A percentile compares a stretch with the other conserved stretches of the same genome.
Conservation (phyloP, 768 basidiomycete genomes). For the Trametes cingulata region DNA sequence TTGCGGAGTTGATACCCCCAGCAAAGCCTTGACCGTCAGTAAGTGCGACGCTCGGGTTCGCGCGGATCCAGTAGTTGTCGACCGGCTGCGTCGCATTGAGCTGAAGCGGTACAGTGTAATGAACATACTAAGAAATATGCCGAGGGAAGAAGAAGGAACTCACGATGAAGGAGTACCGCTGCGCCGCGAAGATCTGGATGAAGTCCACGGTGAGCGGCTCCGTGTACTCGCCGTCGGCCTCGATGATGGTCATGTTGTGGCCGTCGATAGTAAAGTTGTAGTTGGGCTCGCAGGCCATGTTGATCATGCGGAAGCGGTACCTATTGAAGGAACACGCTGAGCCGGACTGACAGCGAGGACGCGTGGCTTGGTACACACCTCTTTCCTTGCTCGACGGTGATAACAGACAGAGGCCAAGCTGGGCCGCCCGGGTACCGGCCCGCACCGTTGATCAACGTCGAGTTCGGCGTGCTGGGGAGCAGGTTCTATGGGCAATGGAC, state of each 20-base stretch:
- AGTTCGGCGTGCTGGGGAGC: conserved; percentile 27
- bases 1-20: conserved; percentile 43
- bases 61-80: conserved; percentile 39
- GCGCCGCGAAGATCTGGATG: conserved; percentile 44
- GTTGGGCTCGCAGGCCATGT: conserved; percentile 46
- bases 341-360: too few relatives aligned
- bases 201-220: conserved; percentile 41
- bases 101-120: conserved; percentile 1
- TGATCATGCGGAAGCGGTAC: conserved; percentile 42
- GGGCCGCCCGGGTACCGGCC: conserved; percentile 44
- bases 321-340: conserved; percentile 37
- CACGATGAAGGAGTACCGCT: conserved; percentile 33
- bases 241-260: conserved; percentile 49
- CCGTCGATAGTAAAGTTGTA: conserved; percentile 47
- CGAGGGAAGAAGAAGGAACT: neutral
- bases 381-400: conserved; percentile 39
- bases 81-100: conserved; percentile 43
- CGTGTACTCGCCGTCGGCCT: conserved; percentile 45
- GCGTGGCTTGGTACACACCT: conserved; percentile 5
- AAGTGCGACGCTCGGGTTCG: neutral
- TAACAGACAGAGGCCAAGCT: conserved; percentile 37
- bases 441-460: conserved; percentile 49
- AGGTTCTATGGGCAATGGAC: conserved; percentile 1
- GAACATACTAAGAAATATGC: neutral
- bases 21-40: conserved; percentile 29